Base-by-base conservation (phyloP, 352 stramenopile genomes). In the Thraustochytrium sp. region DNA sequence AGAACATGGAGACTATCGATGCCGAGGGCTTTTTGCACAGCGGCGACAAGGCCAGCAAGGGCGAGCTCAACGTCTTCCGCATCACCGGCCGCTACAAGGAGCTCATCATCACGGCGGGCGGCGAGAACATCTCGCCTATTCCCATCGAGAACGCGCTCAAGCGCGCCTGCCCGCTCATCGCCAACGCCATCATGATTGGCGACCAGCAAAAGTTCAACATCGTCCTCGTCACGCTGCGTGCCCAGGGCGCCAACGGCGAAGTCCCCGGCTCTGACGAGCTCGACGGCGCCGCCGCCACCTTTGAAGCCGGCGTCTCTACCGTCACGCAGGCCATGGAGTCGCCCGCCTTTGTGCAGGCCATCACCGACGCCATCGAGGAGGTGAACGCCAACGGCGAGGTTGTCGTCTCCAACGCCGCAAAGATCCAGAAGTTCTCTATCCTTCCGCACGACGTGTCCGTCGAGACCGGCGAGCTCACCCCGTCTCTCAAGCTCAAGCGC, bases 1-100 rank as follows among this genome's bases (percentile, higher is more conserved):
- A 93, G 64, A 94, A 92, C 48, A 73, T 89, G 3, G 88, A 91
- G 9, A 93, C 93, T 68, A 94, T 98, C 63, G 94, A 98, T 76
- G 23, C 77, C n/a, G 61, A 88, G 18, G 85, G 87, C 55, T 88
- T 74, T 31, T 48, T 90, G 23, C 82, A 86, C 84, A 87, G 80
- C 29, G 88, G 88, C 21, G 88, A 90, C 51, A 75, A 86, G 44
- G 85, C 63, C n/a, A 77, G 85, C 40, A 82, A 85, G 34, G 84
- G 88, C 65, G 62, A 21, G 9, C 61, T 82, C 63, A 86, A 87
- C 23, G 87, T 87, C 40, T 56, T 90, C 23, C 54, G 75, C 34
- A 88, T 90, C 40, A 90, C 87, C 18, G 88, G 87, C 62, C 85
- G 88, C 54, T 87, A 85, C 42, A 90, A 90, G 53, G 88, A 90